Evolutionary conservation across 306 rosid species (phyloP).

Genomic region (Acacia melanoxylon): DNA sequence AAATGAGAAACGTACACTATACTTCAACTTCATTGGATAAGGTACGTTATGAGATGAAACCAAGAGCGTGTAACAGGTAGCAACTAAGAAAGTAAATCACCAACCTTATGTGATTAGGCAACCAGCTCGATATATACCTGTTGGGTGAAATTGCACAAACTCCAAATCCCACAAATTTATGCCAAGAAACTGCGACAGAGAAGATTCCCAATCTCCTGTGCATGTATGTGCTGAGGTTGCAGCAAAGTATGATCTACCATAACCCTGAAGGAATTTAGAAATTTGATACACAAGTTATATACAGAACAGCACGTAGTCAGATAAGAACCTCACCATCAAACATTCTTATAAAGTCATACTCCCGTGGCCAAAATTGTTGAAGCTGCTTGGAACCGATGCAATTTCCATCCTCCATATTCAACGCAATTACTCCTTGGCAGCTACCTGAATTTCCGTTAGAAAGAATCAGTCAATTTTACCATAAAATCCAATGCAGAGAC

Average conservation of each 20-base stretch:
- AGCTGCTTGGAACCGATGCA: conserved; percentile 84
- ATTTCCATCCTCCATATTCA: conserved; percentile 89
- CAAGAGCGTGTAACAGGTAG: not conserved
- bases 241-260: conserved; percentile 86
- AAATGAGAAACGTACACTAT: not conserved
- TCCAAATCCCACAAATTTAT: conserved; percentile 75
- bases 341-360: conserved; percentile 46
- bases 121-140: conserved; percentile 94
- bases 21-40: not conserved
- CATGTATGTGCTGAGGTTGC: conserved; percentile 99
- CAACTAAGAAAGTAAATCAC: conserved; percentile 26
- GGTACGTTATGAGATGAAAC: conserved; percentile 25
- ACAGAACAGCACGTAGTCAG: not conserved
- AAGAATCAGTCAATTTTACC: conserved; percentile 19
- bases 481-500: not conserved
- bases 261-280: conserved; percentile 60
- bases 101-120: conserved; percentile 96
- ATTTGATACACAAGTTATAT: conserved; percentile 4
- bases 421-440: conserved; percentile 92
- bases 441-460: conserved; percentile 50
- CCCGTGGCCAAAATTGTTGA: conserved; percentile 94
- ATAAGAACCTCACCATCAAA: conserved; percentile 1
- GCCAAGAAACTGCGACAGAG: conserved; percentile 21
- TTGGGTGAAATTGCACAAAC: conserved; percentile 97
- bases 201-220: conserved; percentile 64